phyloP scores from a whole-genome alignment of 2,329 filamentous ascomycete genomes.

The Verticillium dahliae region DNA sequence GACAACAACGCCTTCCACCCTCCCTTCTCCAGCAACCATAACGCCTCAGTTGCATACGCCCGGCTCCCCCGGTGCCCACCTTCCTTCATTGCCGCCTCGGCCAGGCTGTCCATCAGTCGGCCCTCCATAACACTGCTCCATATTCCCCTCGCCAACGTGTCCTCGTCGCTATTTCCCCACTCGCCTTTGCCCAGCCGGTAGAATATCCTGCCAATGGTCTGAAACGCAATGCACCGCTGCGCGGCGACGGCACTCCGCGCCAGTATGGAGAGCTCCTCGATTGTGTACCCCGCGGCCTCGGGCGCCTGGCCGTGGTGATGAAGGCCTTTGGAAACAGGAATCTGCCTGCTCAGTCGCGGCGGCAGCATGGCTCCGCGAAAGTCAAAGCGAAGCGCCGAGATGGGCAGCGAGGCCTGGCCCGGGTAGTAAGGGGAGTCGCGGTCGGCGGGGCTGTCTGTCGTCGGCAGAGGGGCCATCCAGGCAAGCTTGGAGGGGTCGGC shows the following conservation, averaged over 20 bases:
- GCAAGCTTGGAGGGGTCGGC: slow-evolving; percentile 79
- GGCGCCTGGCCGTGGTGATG: slow-evolving; percentile 93
- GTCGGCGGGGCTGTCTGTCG: slow-evolving; percentile 57
- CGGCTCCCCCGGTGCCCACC: slow-evolving; percentile 71
- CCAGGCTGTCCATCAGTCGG: slow-evolving; percentile 67
- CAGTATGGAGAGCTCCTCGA: slow-evolving; percentile 76
- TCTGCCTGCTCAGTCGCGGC: slow-evolving; percentile 63
- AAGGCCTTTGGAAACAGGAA: slow-evolving; percentile 73
- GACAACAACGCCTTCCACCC: slow-evolving; percentile 60
- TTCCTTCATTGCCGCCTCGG: slow-evolving; percentile 66
- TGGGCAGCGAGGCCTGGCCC: slow-evolving; percentile 60
- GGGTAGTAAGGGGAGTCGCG: slow-evolving; percentile 77
- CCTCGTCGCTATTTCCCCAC: slow-evolving; percentile 53
- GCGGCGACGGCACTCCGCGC: slow-evolving; percentile 76
- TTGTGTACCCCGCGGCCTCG: slow-evolving; percentile 89
- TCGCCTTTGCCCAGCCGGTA: slow-evolving; percentile 73
- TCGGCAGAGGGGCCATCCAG: slow-evolving; percentile 77
- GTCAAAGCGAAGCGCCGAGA: slow-evolving; percentile 79
- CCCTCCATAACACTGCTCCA: slow-evolving; percentile 77
- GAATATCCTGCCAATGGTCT: slow-evolving; percentile 79
- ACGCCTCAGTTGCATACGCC: slow-evolving; percentile 79
- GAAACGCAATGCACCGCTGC: slow-evolving; percentile 86
- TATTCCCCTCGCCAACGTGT: slow-evolving; percentile 66
- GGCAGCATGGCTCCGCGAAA: slow-evolving; percentile 77
- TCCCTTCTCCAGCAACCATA: slow-evolving; percentile 76